Evolutionary conservation across 2,329 filamentous ascomycete genomes (phyloP), one percentile per base, ranked within the genome.

Genomic region (Aspergillus ochraceus): DNA sequence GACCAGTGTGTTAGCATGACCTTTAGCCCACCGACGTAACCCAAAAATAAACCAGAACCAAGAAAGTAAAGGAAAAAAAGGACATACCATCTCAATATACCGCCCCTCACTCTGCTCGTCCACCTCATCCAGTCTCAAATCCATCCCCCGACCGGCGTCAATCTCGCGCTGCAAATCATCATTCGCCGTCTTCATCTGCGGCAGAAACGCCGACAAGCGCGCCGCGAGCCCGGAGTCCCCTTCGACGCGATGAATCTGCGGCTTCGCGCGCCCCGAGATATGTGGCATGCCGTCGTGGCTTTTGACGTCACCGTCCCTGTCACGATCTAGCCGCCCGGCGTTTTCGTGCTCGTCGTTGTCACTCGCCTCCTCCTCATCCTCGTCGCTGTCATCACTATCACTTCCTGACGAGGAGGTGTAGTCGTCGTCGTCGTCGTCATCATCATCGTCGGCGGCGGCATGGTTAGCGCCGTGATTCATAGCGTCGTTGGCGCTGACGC

Each of bases 81-180:
- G 49, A 61, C 72, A 24, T 69, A 76, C 75, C 76, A 79, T 79
- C 60, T 79, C 77, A 59, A 79, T 78, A 62, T 79, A 79, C 54
- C 72, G 70, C 36, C 66, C 70, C 26, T 72, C 72, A 46, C 66
- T 69, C 8, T 69, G 68, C 9, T 74, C 74, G 29, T 70, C 64
- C 24, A 69, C 72, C 39, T 74, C 65, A 58, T 79, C 77, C 57
- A 79, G 56, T 19, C 69, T 62, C 26, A 73, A 52, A 54, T 76
- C 71, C 12, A 67, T 66, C 1, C 61, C 67, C 26, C 69, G 64
- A 1, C 74, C 74, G 2, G 72, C 71, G 22, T 71, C 71, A 60
- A 79, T 75, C 36, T 76, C 69, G 54, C 65, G 68, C 56, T 79
- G 68, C 36, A 80, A 64, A 53, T 76, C 71, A 46, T 77, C 74